Conservation (phyloP, 139 green algal species). For the Pseudopediastrum boryanum region DNA sequence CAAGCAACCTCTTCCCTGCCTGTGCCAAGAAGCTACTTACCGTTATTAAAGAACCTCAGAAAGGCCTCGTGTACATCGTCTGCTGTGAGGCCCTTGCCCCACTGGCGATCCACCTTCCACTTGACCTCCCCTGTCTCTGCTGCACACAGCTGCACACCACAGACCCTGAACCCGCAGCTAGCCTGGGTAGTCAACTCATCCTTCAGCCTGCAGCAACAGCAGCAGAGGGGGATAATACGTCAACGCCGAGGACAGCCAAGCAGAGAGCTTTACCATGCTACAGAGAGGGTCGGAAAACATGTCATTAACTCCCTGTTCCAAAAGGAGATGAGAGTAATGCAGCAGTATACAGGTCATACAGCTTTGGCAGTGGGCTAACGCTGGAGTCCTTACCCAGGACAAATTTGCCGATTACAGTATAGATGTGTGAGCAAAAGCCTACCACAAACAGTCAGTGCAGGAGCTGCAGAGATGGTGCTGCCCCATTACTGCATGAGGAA, state of each 20-base stretch:
- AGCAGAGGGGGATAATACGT: neutral
- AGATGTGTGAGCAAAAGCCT: no score
- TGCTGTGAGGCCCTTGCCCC: slow-evolving; percentile 74
- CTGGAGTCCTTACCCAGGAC: neutral
- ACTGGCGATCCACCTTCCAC: slow-evolving; percentile 57
- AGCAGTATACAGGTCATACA: neutral
- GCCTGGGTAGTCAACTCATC: slow-evolving; percentile 76
- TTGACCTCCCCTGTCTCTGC: slow-evolving; percentile 48
- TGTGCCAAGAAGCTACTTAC: slow-evolving; percentile 34
- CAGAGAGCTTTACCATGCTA: no score
- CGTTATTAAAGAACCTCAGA: slow-evolving; percentile 74
- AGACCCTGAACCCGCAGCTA: slow-evolving; percentile 83
- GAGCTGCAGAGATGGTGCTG: no score
- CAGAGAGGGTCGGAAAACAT: no score
- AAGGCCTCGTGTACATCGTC: slow-evolving; percentile 68
- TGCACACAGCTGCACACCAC: slow-evolving; percentile 78
- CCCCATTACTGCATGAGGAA: no score
- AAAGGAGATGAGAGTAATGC: neutral
- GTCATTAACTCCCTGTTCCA: neutral
- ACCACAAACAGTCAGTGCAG: no score
- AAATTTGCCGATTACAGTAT: neutral
- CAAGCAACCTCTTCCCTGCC: no score
- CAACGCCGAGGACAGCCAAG: neutral
- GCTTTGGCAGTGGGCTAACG: neutral
- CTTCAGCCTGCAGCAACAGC: slow-evolving; percentile 59